Base-by-base conservation (phyloP, 2,329 filamentous ascomycete genomes). In the Fusarium scirpi region DNA sequence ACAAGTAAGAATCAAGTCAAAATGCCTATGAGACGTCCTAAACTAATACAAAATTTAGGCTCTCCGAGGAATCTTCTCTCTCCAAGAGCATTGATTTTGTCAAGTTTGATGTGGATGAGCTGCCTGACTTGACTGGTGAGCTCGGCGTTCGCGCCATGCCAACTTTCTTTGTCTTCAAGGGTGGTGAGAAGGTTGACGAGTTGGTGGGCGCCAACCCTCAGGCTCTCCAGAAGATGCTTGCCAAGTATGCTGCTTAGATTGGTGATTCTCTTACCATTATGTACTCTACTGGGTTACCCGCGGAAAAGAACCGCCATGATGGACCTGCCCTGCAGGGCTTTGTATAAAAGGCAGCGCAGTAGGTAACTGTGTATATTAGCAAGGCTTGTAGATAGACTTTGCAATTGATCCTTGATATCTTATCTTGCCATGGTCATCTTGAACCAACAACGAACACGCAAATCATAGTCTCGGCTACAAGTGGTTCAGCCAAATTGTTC, bases 131-230 rank as follows among this genome's bases (percentile, higher is more conserved):
- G 52, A 90, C 92, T 32, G 86, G 91, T 76, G 89, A 96, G 78
- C 89, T 96, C 69, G 89, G 89, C 70, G 88, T 98, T 80, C 90
- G 92, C 75, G 94, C 94, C 79, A 97, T 98, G 94, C 94, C 95
- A 59, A 97, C 94, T 29, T 97, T 98, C 84, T 77, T 92, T 60
- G 81, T 97, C 77, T 97, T 94, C 89, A 92, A 94, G 87, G 82
- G 90, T 74, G 94, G 92, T 71, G 80, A 93, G 80, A 91, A 92
- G 85, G 81, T 90, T 38, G 85, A 82, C 45, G 91, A 93, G 82
- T 83, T 97, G 62, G 89, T 96, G 29, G 94, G 94, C 69, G 94
- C 94, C 76, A 94, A 94, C 83, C 91, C 91, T n/a, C 80, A 81
- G 20, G 65, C 49, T 3, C 57, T 75, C 6, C 27, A 72, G 40